These are phyloP conservation scores for Talaromyces marneffei DNA, from an alignment of 2,329 filamentous ascomycete species.

Conservation along the genomic window DNA sequence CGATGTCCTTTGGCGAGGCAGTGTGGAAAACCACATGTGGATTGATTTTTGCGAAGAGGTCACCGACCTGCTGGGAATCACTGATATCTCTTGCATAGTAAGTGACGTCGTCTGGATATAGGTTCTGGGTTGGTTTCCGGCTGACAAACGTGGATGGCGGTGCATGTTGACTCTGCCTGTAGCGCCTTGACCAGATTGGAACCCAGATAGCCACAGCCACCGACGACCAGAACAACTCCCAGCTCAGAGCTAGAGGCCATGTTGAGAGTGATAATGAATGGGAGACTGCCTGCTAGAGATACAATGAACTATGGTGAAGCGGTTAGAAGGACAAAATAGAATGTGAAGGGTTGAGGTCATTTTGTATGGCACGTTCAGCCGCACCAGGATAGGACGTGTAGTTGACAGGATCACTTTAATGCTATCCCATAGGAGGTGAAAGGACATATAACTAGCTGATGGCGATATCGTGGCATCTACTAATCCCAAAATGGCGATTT, in stretches of 20 bases:
- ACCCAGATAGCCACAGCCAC: slow-evolving; percentile 10
- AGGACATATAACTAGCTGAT: too few relatives aligned
- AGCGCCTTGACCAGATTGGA: slow-evolving; percentile 7
- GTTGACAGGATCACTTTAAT: too few relatives aligned
- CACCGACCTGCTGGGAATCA: neutral
- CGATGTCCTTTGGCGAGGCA: slow-evolving; percentile 4
- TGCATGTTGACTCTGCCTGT: neutral
- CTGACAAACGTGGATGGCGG: slow-evolving; percentile 7
- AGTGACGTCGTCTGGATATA: neutral
- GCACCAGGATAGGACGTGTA: too few relatives aligned
- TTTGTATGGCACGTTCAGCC: too few relatives aligned
- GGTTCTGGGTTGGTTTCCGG: neutral
- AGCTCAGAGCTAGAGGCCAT: neutral
- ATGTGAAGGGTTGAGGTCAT: too few relatives aligned
- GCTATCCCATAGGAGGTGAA: too few relatives aligned
- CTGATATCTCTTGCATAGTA: slow-evolving; percentile 7
- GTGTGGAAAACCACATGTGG: slow-evolving; percentile 6
- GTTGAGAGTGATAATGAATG: neutral
- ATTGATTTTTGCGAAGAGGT: slow-evolving; percentile 5
- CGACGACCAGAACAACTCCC: slow-evolving; percentile 7
- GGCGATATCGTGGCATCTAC: too few relatives aligned
- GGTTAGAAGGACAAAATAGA: neutral
- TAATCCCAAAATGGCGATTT: too few relatives aligned
- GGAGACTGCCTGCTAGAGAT: neutral
- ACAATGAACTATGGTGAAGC: neutral